phyloP scores from a whole-genome alignment of 2,329 filamentous ascomycete species.

The Aspergillus versicolor region DNA sequence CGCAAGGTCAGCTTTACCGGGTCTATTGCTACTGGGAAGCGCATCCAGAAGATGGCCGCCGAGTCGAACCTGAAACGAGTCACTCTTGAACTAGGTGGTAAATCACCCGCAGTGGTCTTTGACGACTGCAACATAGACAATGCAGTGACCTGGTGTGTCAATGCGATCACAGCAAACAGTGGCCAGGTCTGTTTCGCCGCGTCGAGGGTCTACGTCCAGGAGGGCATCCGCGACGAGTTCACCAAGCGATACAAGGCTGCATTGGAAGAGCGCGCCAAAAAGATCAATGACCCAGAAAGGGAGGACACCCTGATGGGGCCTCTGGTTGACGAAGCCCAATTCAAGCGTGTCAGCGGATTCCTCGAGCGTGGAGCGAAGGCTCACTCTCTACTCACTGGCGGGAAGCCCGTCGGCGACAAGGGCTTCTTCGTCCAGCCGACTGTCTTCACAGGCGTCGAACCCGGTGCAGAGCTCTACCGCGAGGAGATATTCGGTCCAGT shows the following conservation, averaged over 20 bases:
- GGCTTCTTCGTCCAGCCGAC: conserved; percentile 10
- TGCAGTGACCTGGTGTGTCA: conserved; percentile 29
- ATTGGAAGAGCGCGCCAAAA: background rate
- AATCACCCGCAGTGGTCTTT: conserved; percentile 35
- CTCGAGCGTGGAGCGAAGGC: background rate
- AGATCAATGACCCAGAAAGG: background rate
- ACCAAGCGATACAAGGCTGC: conserved; percentile 5
- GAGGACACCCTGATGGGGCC: background rate
- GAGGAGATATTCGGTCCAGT: conserved; percentile 12
- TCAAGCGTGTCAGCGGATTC: background rate
- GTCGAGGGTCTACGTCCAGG: conserved; percentile 36
- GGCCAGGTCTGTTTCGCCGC: conserved; percentile 35
- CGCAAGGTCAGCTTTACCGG: conserved; percentile 38
- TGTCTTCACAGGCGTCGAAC: background rate
- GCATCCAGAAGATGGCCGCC: conserved; percentile 29
- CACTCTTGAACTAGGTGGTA: conserved; percentile 36
- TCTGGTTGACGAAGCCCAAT: background rate
- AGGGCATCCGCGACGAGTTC: conserved; percentile 16
- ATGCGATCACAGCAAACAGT: conserved; percentile 30
- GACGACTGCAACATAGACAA: conserved; percentile 34
- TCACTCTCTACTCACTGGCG: background rate
- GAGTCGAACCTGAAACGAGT: conserved; percentile 35
- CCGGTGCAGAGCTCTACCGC: background rate
- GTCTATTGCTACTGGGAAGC: conserved; percentile 27
- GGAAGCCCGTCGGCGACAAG: background rate